These are phyloP conservation scores for Trametes cinnabarina DNA, from an alignment of 768 basidiomycete genomes.

Conservation along the genomic window DNA sequence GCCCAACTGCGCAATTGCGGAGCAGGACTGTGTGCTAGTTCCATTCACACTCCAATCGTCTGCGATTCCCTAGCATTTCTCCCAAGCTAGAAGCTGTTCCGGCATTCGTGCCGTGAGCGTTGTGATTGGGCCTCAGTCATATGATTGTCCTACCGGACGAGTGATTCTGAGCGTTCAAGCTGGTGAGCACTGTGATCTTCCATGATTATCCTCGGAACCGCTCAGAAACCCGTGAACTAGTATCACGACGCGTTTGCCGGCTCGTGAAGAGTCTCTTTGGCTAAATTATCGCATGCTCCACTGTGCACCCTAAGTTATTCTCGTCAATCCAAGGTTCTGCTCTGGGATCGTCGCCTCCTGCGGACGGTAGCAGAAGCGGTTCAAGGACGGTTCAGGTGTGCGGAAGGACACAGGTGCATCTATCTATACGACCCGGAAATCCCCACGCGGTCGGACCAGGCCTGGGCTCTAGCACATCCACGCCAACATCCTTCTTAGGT, in stretches of 20 bases:
- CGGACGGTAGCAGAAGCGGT: background rate
- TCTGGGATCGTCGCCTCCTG: constrained; percentile 4
- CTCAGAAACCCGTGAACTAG: background rate
- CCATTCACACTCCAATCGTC: too few relatives aligned
- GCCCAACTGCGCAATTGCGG: constrained; percentile 8
- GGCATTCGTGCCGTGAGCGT: background rate
- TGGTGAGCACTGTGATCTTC: background rate
- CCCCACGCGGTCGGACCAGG: background rate
- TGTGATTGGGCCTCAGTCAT: background rate
- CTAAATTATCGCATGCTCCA: background rate
- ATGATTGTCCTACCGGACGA: background rate
- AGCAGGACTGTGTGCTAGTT: too few relatives aligned
- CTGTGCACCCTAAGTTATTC: too few relatives aligned
- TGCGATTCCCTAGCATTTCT: too few relatives aligned
- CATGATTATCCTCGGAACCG: background rate
- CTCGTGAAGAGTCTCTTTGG: constrained; percentile 1
- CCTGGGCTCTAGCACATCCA: background rate
- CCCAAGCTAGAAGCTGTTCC: background rate
- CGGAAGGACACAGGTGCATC: background rate
- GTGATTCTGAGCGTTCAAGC: background rate
- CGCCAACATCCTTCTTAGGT: background rate
- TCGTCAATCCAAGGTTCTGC: background rate
- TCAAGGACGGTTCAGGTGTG: background rate
- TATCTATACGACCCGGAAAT: constrained; percentile 4
- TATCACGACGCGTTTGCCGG: background rate